A percentile compares a stretch with the other conserved stretches of the same genome.
Evolutionary conservation across 2,329 filamentous ascomycete species (phyloP).

Genomic region (Neurospora sp.): DNA sequence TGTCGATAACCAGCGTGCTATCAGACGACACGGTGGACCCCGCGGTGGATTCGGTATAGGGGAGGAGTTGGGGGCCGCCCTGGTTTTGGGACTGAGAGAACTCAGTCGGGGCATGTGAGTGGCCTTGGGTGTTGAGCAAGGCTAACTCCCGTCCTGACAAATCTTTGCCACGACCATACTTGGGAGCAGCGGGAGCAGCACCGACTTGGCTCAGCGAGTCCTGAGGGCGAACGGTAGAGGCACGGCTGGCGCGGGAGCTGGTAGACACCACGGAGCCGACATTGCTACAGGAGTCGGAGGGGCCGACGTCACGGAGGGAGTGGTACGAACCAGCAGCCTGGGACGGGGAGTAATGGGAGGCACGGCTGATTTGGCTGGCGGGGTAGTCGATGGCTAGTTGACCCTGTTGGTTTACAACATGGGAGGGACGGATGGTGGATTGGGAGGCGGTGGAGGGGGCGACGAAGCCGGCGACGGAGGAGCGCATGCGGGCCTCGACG

Average conservation of each 20-base stretch:
- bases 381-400: neutral
- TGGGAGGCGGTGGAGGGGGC: neutral
- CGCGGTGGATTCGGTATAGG: neutral
- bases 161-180: neutral
- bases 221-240: neutral
- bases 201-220: neutral
- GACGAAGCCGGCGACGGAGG: neutral
- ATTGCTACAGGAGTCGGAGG: neutral
- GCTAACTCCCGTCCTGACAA: neutral
- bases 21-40: neutral
- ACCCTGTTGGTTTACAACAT: neutral
- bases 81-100: neutral
- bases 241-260: neutral
- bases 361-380: neutral
- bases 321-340: neutral
- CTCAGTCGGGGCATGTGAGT: neutral
- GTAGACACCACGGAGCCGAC: neutral
- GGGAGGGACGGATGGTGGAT: neutral
- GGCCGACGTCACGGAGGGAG: neutral
- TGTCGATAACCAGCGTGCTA: neutral
- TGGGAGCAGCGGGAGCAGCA: no score
- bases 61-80: fast-evolving
- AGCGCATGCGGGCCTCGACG: neutral
- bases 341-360: neutral
- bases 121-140: neutral